These are phyloP conservation scores for Trametes cinnabarina DNA, from an alignment of 768 basidiomycete genomes.

Conservation along the genomic window DNA sequence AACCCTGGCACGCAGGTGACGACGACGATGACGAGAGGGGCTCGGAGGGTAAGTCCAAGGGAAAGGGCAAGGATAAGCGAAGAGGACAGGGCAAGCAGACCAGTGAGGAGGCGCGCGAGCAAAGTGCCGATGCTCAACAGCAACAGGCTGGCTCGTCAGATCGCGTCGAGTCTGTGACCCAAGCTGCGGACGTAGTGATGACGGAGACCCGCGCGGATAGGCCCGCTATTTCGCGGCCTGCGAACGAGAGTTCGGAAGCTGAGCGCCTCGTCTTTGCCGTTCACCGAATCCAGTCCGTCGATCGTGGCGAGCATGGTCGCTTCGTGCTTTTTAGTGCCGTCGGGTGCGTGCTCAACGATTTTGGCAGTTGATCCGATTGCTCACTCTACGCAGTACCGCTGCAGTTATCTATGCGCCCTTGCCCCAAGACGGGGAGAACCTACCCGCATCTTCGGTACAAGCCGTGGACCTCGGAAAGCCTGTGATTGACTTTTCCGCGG, in stretches of 20 bases:
- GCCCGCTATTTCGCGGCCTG: not conserved
- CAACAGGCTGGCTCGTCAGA: conserved; percentile 4
- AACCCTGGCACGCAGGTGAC: conserved; percentile 27
- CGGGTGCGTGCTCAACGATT: conserved; percentile 45
- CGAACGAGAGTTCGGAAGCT: conserved; percentile 13
- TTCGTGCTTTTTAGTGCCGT: conserved; percentile 66
- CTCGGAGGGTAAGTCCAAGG: too few species aligned
- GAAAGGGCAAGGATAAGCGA: conserved; percentile 19
- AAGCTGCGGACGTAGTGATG: conserved; percentile 26
- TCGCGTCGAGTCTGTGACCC: conserved; percentile 26
- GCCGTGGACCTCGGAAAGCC: conserved; percentile 55
- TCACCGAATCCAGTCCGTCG: conserved; percentile 50
- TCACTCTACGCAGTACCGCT: conserved; percentile 49
- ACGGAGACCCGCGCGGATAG: conserved; percentile 21
- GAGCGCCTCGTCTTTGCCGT: conserved; percentile 50
- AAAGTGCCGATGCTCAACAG: conserved; percentile 35
- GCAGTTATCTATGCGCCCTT: conserved; percentile 57
- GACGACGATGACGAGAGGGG: conserved; percentile 20
- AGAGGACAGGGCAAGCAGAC: conserved; percentile 16
- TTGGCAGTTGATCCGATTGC: not conserved
- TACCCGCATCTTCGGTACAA: conserved; percentile 14
- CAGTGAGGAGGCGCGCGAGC: conserved; percentile 9
- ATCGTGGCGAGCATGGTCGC: conserved; percentile 32
- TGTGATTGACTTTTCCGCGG: conserved; percentile 54
- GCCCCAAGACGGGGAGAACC: conserved; percentile 11